Percentiles rank a stretch among this genome's conserved stretches.
phyloP scores from a whole-genome alignment of 495 filamentous ascomycete species.

The Aspergillus cristatus region DNA sequence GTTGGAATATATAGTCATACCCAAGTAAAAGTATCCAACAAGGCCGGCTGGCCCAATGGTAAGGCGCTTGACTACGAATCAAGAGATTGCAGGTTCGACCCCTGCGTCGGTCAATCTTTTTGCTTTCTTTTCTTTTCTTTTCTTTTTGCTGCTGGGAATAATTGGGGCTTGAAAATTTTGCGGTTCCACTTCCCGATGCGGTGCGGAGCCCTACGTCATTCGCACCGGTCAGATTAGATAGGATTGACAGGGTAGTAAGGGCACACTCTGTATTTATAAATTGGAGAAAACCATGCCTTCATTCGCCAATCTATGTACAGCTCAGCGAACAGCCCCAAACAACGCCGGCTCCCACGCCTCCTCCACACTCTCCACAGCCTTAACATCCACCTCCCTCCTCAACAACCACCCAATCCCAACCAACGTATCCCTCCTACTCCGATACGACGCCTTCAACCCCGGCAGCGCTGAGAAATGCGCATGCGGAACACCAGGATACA shows the following conservation, averaged over 20 bases:
- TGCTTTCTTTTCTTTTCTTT: conserved; percentile 3
- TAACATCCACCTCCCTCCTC: conserved; percentile 4
- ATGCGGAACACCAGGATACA: conserved; percentile 38
- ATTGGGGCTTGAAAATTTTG: too few relatives aligned
- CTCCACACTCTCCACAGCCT: conserved; percentile 2
- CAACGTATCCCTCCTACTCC: conserved; percentile 7
- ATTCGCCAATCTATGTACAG: too few relatives aligned
- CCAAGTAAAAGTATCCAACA: background rate
- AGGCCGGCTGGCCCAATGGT: conserved; percentile 54
- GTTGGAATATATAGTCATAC: background rate
- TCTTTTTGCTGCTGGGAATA: too few relatives aligned
- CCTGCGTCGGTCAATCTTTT: conserved; percentile 35
- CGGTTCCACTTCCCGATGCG: too few relatives aligned
- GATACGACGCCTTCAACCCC: conserved; percentile 7
- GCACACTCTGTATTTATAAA: too few relatives aligned
- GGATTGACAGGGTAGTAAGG: too few relatives aligned
- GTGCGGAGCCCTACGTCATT: too few relatives aligned
- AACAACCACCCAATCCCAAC: conserved; percentile 13
- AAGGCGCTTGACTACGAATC: conserved; percentile 68
- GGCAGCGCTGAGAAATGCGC: conserved; percentile 28
- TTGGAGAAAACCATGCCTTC: too few relatives aligned
- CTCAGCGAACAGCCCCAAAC: too few relatives aligned
- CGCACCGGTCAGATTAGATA: too few relatives aligned
- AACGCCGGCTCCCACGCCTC: too few relatives aligned
- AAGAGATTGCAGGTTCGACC: conserved; percentile 48